Conservation (phyloP, 768 basidiomycete species). For the Nevesoporus exiguus region DNA sequence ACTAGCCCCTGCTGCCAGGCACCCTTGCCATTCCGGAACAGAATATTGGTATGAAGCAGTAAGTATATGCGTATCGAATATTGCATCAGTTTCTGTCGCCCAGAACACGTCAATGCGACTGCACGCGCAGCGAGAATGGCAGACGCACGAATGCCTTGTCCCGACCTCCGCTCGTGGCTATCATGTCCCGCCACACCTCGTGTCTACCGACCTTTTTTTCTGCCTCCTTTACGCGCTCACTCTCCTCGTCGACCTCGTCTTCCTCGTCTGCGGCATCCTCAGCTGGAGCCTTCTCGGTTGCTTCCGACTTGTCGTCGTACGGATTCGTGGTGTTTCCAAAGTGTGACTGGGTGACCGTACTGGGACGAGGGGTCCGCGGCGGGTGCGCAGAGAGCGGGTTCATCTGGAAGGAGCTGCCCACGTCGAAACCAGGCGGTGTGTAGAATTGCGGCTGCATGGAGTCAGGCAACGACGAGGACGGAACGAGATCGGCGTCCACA, state of each 20-base stretch:
- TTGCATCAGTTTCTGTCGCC: constrained; percentile 76
- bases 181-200: constrained; percentile 79
- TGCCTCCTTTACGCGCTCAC: constrained; percentile 41
- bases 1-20: constrained; percentile 57
- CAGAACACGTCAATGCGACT: neutral
- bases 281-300: constrained; percentile 12
- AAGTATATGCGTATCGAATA: constrained; percentile 76
- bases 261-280: constrained; percentile 28
- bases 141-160: constrained; percentile 80
- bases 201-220: constrained; percentile 51
- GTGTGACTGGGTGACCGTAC: constrained; percentile 24
- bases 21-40: constrained; percentile 42
- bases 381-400: constrained; percentile 79
- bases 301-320: constrained; percentile 46
- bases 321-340: constrained; percentile 23
- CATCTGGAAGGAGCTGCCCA: constrained; percentile 67
- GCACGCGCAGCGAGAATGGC: neutral
- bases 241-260: constrained; percentile 49
- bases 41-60: constrained; percentile 57
- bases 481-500: constrained; percentile 35
- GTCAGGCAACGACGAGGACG: constrained; percentile 37
- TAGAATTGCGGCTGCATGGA: constrained; percentile 50
- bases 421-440: constrained; percentile 52
- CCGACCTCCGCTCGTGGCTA: constrained; percentile 72
- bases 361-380: constrained; percentile 63